Percentiles rank a stretch among this genome's conserved stretches.
Conservation (phyloP, 352 stramenopile genomes). For the Globisporangium cylindrosporum region DNA sequence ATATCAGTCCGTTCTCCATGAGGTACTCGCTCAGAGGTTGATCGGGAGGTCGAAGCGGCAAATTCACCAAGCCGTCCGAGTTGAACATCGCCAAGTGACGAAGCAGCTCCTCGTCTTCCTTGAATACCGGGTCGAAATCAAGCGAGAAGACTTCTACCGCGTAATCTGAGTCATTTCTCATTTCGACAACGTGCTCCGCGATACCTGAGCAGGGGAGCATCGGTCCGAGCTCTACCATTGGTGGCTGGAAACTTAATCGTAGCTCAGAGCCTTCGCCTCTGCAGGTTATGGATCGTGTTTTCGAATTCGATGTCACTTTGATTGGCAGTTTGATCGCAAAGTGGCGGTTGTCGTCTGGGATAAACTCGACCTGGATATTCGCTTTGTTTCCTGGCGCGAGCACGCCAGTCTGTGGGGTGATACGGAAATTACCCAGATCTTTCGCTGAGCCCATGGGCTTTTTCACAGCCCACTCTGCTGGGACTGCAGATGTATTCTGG, state of each 20-base stretch:
- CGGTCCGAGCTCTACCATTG: conserved; percentile 81
- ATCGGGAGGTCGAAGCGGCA: conserved; percentile 71
- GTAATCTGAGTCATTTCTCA: conserved; percentile 89
- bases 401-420: conserved; percentile 68
- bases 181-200: conserved; percentile 53
- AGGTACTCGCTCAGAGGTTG: conserved; percentile 63
- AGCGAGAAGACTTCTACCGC: conserved; percentile 90
- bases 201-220: conserved; percentile 74
- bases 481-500: conserved; percentile 87
- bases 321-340: conserved; percentile 86
- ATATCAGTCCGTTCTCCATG: conserved; percentile 34
- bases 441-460: conserved; percentile 80
- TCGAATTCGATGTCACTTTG: conserved; percentile 81
- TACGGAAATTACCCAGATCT: conserved; percentile 80
- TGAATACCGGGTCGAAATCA: conserved; percentile 85
- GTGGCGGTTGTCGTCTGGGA: conserved; percentile 74
- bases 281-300: conserved; percentile 70
- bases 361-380: conserved; percentile 91
- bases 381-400: conserved; percentile 71
- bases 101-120: conserved; percentile 85
- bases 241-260: conserved; percentile 77
- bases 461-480: conserved; percentile 90
- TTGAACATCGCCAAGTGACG: conserved; percentile 51
- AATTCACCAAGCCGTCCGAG: conserved; percentile 60
- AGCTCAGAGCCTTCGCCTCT: conserved; percentile 79